Base-by-base conservation (phyloP, 176 grass and related monocot species). In the Calamus simplicifolius region DNA sequence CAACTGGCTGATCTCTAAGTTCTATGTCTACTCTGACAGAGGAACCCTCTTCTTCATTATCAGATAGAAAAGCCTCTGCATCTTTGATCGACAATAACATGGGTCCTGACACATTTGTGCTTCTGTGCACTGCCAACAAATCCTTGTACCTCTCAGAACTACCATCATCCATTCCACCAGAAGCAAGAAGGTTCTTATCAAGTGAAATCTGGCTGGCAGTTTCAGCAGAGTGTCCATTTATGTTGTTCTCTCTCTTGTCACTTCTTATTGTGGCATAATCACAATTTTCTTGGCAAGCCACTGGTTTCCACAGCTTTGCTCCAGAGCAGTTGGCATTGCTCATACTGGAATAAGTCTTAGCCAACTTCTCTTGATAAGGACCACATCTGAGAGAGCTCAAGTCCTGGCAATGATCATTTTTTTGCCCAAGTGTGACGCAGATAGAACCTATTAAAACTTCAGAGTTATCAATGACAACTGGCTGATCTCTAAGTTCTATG, bases 381-480 rank as follows among this genome's bases (percentile, higher is more conserved):
- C 1, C 15, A 18, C 8, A 12, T 10, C 35, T 43, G 8, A 43
- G 8, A 43, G 10, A 13, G 35, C 35, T 43, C 2, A 10, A 43
- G 15, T 52, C 50, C 5, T 63, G 57, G 12, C 18, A 71, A 53
- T 30, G 56, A 29, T 55, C 21, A 50, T 55, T 61, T 18, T n/a
- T 30, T 18, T 67, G 74, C 73, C 82, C 69, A 59, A 97, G 80
- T 31, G 78, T 62, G 5, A 97, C 75, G 72, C 75, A 82, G 57
- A 97, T 88, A 49, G 92, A 97, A 65, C 92, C 92, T 70, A 97
- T 91, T 48, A 97, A 73, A 56, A 97, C 63, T 51, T 67, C 58
- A 12, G 81, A 78, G 23, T 57, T 78, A 54, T 83, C 80, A 51
- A 38, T 43, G 19, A 51, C 48, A 67, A 30, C 28, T 23, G 28